A percentile compares a stretch with the other conserved stretches of the same genome.
Conservation (phyloP, 495 filamentous ascomycete genomes). For the Penicillium pulvis region DNA sequence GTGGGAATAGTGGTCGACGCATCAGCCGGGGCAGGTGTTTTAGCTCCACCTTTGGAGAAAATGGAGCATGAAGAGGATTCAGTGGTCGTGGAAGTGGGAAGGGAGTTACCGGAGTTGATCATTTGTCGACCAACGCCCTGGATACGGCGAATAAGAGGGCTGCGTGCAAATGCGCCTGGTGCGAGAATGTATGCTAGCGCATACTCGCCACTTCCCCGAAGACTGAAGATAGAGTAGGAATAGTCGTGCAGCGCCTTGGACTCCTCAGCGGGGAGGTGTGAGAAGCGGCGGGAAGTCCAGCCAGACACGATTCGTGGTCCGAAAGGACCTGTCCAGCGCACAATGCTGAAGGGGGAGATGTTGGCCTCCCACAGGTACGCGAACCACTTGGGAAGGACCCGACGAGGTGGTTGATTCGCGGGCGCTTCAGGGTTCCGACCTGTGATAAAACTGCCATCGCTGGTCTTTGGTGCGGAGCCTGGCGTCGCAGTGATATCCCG, state of each 20-base stretch:
- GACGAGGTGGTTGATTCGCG: constrained; percentile 48
- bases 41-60: constrained; percentile 11
- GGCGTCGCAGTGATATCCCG: constrained; percentile 45
- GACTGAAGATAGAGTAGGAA: constrained; percentile 90
- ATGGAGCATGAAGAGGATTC: constrained; percentile 19
- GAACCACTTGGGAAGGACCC: constrained; percentile 79
- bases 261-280: constrained; percentile 80
- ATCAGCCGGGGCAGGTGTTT: constrained; percentile 17
- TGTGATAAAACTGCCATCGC: constrained; percentile 63
- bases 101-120: constrained; percentile 30
- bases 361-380: constrained; percentile 96
- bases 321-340: constrained; percentile 88
- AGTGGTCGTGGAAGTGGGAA: constrained; percentile 11
- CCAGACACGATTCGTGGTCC: constrained; percentile 91
- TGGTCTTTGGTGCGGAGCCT: constrained; percentile 40
- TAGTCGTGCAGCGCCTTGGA: constrained; percentile 86
- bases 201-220: constrained; percentile 92
- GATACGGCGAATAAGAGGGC: constrained; percentile 83
- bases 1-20: not conserved
- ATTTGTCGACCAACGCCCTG: constrained; percentile 78
- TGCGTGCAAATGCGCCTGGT: constrained; percentile 88
- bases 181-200: constrained; percentile 90
- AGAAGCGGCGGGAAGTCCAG: constrained; percentile 92
- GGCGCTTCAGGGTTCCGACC: constrained; percentile 32
- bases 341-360: constrained; percentile 87